Evolutionary conservation across 306 rosid genomes (phyloP).

Genomic region (Cicer bijugum): DNA sequence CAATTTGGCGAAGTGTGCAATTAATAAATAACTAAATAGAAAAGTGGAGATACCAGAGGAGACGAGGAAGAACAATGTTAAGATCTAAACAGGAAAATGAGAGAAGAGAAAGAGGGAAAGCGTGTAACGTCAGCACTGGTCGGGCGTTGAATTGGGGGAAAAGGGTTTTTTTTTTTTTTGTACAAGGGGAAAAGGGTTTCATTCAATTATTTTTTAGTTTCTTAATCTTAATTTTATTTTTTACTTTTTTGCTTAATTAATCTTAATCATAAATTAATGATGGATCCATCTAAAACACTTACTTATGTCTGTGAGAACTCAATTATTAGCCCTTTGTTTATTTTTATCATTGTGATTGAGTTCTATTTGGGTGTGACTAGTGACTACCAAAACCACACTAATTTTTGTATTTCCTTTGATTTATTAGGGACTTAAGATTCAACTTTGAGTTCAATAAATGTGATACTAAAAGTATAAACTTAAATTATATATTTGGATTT

Average conservation of each 20-base stretch:
- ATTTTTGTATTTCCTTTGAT: too few species aligned
- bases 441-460: too few species aligned
- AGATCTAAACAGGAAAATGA: slow-evolving; percentile 49
- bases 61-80: slow-evolving; percentile 32
- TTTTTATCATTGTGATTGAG: background rate
- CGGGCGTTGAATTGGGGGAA: slow-evolving; percentile 53
- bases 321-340: slow-evolving; percentile 36
- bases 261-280: too few species aligned
- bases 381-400: background rate
- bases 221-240: too few species aligned
- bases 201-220: too few species aligned
- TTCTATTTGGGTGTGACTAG: background rate
- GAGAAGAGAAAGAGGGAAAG: slow-evolving; percentile 40
- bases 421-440: too few species aligned
- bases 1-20: background rate
- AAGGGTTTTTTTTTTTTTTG: background rate
- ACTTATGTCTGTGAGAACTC: background rate
- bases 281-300: background rate
- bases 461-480: too few species aligned
- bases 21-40: background rate
- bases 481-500: too few species aligned
- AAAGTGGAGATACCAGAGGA: slow-evolving; percentile 46
- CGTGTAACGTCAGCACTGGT: slow-evolving; percentile 56
- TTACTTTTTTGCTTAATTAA: too few species aligned
- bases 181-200: too few species aligned